Evolutionary conservation across 1,284 basidiomycete species (phyloP).

Genomic region (Coniophora puteana): DNA sequence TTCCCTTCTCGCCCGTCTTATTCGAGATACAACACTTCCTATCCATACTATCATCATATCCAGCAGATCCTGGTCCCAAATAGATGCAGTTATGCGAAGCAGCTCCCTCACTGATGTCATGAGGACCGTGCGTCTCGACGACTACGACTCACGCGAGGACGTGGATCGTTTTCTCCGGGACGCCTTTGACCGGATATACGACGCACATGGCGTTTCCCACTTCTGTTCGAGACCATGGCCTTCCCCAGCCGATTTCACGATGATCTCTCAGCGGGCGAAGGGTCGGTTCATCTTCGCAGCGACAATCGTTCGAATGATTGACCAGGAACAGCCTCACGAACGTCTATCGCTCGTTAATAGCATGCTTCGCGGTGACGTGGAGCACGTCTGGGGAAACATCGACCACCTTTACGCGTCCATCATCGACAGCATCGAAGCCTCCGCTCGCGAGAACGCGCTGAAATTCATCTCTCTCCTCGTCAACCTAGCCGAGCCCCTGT

Average conservation of each 20-base stretch:
- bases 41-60: constrained; percentile 16
- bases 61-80: constrained; percentile 14
- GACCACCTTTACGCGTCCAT: too few species aligned
- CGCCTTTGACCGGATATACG: constrained; percentile 10
- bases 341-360: too few species aligned
- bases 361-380: too few species aligned
- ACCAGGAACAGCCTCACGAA: too few species aligned
- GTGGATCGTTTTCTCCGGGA: constrained; percentile 15
- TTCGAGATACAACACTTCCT: constrained; percentile 8
- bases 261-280: constrained; percentile 16
- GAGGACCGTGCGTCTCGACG: constrained; percentile 11
- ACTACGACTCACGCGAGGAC: constrained; percentile 14
- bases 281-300: constrained; percentile 26
- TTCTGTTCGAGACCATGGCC: constrained; percentile 21
- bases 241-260: constrained; percentile 13
- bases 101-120: constrained; percentile 7
- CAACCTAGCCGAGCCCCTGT: too few species aligned
- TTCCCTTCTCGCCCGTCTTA: constrained; percentile 11
- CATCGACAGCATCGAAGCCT: too few species aligned
- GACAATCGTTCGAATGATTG: constrained; percentile 21
- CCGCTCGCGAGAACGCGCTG: too few species aligned
- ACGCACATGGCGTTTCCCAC: constrained; percentile 14
- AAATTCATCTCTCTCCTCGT: too few species aligned
- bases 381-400: too few species aligned
- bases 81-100: constrained; percentile 10